Evolutionary conservation across 192 early-diverging fungal genomes (phyloP).

Genomic region (Dimargaris cristalligena): DNA sequence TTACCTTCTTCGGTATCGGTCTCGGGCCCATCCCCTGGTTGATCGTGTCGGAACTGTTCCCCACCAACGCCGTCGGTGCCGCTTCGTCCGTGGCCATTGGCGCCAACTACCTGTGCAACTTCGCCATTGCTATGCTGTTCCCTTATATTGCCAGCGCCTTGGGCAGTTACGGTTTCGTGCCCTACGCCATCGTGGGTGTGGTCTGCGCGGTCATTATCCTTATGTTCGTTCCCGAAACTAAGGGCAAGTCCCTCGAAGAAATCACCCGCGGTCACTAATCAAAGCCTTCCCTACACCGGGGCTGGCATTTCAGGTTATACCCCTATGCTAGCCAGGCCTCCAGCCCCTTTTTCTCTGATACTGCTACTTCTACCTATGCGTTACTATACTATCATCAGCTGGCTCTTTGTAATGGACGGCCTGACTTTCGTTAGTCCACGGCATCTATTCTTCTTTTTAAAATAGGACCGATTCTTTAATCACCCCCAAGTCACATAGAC

Average conservation of each 20-base stretch:
- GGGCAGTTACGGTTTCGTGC: slow-evolving; percentile 32
- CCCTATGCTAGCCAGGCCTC: no score
- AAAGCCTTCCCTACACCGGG: no score
- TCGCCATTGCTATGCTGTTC: slow-evolving; percentile 36
- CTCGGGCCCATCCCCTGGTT: slow-evolving; percentile 40
- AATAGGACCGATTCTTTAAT: no score
- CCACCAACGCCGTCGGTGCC: slow-evolving; percentile 30
- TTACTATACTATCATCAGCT: no score
- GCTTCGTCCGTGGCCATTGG: slow-evolving; percentile 32
- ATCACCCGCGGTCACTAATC: slow-evolving; percentile 13
- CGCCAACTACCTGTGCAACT: slow-evolving; percentile 31
- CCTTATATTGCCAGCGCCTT: slow-evolving; percentile 24
- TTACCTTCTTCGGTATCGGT: slow-evolving; percentile 37
- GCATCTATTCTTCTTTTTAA: no score
- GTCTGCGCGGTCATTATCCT: slow-evolving; percentile 23
- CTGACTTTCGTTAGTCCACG: no score
- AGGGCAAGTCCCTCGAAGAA: slow-evolving; percentile 41
- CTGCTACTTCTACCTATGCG: no score
- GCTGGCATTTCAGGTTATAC: no score
- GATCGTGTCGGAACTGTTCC: slow-evolving; percentile 37
- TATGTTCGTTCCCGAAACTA: slow-evolving; percentile 35
- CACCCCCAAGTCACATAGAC: no score
- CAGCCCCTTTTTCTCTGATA: no score
- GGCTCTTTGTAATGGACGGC: no score
- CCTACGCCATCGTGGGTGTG: slow-evolving; percentile 30